phyloP scores from a whole-genome alignment of 2,329 filamentous ascomycete species.

The Diplodia mutila region DNA sequence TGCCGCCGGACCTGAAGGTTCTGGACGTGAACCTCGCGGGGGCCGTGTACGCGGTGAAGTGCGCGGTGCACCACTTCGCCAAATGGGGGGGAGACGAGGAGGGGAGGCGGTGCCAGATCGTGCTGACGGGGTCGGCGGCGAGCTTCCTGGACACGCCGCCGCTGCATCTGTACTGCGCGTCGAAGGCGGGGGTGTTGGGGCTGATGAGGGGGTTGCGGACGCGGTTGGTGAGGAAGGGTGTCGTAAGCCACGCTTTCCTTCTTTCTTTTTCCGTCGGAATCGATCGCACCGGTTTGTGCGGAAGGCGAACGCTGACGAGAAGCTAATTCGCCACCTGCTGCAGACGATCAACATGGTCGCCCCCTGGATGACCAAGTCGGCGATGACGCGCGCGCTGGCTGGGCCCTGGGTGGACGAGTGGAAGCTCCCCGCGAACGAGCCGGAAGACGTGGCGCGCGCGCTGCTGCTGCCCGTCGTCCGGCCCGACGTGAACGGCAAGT shows the following conservation, averaged over 20 bases:
- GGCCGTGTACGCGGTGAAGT: slow-evolving; percentile 31
- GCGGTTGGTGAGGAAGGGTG: slow-evolving; percentile 28
- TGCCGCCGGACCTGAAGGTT: slow-evolving; percentile 31
- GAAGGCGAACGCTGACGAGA: too few relatives aligned
- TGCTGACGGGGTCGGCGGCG: slow-evolving; percentile 33
- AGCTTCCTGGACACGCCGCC: slow-evolving; percentile 33
- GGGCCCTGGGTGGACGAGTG: neutral
- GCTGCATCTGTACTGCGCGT: slow-evolving; percentile 32
- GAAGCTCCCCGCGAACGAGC: slow-evolving; percentile 31
- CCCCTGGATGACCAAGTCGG: slow-evolving; percentile 35
- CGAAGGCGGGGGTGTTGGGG: slow-evolving; percentile 34
- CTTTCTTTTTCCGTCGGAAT: neutral
- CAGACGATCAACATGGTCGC: slow-evolving; percentile 33
- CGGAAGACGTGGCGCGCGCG: slow-evolving; percentile 32
- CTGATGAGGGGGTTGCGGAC: slow-evolving; percentile 33
- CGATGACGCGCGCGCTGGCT: neutral
- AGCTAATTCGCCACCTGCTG: too few relatives aligned
- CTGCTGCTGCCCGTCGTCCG: slow-evolving; percentile 32
- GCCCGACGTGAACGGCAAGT: slow-evolving; percentile 31
- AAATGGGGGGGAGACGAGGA: slow-evolving; percentile 29
- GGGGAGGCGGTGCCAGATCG: slow-evolving; percentile 29
- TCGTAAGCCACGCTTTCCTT: too few relatives aligned
- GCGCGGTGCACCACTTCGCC: slow-evolving; percentile 33
- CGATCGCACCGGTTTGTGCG: too few relatives aligned
- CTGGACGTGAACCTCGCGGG: slow-evolving; percentile 33